Evolutionary conservation across 257 asterid species (phyloP), one percentile per base, ranked within the genome.

Genomic region (Primulina tabacum): DNA sequence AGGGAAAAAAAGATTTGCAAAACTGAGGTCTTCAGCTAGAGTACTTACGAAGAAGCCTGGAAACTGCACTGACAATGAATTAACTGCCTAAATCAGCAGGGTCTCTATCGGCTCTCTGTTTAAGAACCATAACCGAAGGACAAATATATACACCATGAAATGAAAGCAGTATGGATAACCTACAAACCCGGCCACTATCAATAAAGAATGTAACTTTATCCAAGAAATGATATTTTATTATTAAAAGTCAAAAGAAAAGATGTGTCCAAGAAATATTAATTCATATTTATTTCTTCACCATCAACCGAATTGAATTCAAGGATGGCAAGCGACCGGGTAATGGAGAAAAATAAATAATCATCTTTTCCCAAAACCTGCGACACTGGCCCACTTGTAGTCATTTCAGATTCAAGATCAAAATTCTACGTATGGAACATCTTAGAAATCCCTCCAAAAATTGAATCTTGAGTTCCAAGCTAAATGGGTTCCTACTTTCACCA

Each of bases 341-440:
- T 67, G 74, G 69, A 63, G 71, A 73, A 73, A 73, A 71, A 68
- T 71, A 59, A 47, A 55, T 28, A 7, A 69, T 72, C 75, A 64
- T 71, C 75, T 64, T 71, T 73, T 71, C 72, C 77, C 60, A 52
- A 56, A 63, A 73, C 53, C 86, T 73, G 77, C 59, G 53, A 55
- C 69, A 60, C 28, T 79, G 89, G 75, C 75, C 91, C 89, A 82
- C 85, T 75, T 70, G 62, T 37, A 61, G 55, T 78, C 61, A 63
- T 62, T 66, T 77, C 69, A 71, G 69, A 69, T 62, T 66, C 63
- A 64, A 70, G 73, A 6, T 37, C 63, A 57, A 43, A 75, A 62
- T 8, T 62, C 62, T 53, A 66, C 29, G 65, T 69, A 73, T 24
- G 26, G 26, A 24, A 33, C 38, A 62, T 71, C 68, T 65, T 0